phyloP scores from a whole-genome alignment of 306 rosid genomes.

The Pyrus communis region DNA sequence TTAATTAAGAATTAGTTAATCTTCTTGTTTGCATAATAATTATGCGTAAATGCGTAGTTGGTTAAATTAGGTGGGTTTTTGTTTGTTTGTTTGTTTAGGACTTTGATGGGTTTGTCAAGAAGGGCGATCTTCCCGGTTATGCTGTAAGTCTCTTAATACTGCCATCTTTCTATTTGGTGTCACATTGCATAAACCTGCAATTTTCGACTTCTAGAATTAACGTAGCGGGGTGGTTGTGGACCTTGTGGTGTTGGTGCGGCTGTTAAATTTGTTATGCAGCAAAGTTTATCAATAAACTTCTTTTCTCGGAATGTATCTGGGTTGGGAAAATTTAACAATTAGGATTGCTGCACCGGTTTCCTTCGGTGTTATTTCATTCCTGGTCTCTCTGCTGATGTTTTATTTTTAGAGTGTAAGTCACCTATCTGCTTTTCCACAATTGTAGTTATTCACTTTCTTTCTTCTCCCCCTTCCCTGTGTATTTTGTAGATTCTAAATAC shows the following conservation, averaged over 20 bases:
- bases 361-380: neutral
- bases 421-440: neutral
- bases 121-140: conserved; percentile 32
- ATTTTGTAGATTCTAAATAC: conserved; percentile 62
- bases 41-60: neutral
- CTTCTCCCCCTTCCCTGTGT: neutral
- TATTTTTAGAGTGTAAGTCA: neutral
- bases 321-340: neutral
- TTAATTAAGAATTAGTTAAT: neutral
- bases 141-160: conserved; percentile 23
- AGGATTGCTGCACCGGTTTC: neutral
- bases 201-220: neutral
- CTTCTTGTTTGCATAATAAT: neutral
- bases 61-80: neutral
- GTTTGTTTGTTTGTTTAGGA: conserved; percentile 4
- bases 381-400: neutral
- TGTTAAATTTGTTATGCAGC: neutral
- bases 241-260: neutral
- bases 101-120: conserved; percentile 16
- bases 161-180: neutral
- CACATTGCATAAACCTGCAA: neutral
- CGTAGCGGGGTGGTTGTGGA: neutral
- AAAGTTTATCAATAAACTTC: neutral
- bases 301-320: neutral
- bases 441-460: neutral